Evolutionary conservation across 2,329 filamentous ascomycete genomes (phyloP).

Genomic region (Xylogone sp.): DNA sequence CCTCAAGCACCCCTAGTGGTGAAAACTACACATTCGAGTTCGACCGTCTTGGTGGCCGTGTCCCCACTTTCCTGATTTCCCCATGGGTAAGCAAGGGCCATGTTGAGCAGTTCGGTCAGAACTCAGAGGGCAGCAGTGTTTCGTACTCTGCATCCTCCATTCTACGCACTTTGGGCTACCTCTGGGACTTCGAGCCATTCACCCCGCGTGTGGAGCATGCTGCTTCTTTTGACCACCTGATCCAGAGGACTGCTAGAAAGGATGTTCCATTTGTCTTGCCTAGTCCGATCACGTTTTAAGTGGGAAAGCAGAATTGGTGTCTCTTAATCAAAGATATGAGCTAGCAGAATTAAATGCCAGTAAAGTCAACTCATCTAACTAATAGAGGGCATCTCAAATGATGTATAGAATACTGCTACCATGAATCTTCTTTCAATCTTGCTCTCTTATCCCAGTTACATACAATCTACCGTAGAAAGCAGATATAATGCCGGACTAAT

Average conservation of each 20-base stretch:
- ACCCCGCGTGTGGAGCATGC: conserved; percentile 3
- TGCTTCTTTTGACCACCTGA: conserved; percentile 5
- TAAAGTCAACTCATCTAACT: too few relatives aligned
- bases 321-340: too few relatives aligned
- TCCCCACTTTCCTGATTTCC: conserved; percentile 39
- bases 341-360: too few relatives aligned
- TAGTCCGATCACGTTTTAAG: not conserved
- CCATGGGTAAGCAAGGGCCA: conserved; percentile 38
- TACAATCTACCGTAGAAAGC: too few relatives aligned
- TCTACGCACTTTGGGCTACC: conserved; percentile 35
- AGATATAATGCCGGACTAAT: too few relatives aligned
- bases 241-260: not conserved
- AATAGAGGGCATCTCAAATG: too few relatives aligned
- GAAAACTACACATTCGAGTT: conserved; percentile 34
- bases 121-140: conserved; percentile 23
- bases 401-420: too few relatives aligned
- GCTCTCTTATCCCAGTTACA: too few relatives aligned
- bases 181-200: conserved; percentile 27
- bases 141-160: conserved; percentile 36
- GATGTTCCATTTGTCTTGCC: not conserved
- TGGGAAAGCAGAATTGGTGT: too few relatives aligned
- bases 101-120: conserved; percentile 31
- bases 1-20: conserved; percentile 32
- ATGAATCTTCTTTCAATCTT: too few relatives aligned
- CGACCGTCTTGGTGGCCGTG: conserved; percentile 37